Conservation (phyloP, 1,284 basidiomycete species). For the Coniferiporia sulphurascens region DNA sequence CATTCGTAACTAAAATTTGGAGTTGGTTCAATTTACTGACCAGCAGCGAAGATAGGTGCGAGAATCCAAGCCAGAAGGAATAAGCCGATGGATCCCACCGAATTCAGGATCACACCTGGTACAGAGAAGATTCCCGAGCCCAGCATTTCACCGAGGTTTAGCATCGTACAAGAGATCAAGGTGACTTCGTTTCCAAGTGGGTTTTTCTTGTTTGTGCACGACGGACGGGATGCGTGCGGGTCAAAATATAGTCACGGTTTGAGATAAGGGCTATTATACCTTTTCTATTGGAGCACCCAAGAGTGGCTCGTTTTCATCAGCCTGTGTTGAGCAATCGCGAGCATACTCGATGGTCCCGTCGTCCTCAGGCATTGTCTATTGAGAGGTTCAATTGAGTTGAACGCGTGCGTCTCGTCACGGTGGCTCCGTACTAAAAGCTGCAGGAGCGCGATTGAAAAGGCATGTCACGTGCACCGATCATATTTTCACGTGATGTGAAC, state of each 20-base stretch:
- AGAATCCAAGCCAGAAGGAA: constrained; percentile 42
- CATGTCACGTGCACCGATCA: no score
- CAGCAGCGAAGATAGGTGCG: constrained; percentile 33
- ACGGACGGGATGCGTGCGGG: neutral
- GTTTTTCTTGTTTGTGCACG: constrained; percentile 27
- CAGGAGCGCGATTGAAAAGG: no score
- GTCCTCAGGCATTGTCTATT: neutral
- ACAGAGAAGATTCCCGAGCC: constrained; percentile 40
- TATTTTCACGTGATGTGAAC: no score
- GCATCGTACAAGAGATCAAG: constrained; percentile 35
- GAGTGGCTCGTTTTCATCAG: constrained; percentile 4
- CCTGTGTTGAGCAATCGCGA: neutral
- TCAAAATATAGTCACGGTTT: neutral
- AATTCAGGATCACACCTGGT: constrained; percentile 36
- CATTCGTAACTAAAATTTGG: neutral
- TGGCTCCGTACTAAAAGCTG: no score
- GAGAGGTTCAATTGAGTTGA: no score
- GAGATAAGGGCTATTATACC: neutral
- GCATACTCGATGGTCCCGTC: neutral
- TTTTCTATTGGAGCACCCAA: constrained; percentile 17
- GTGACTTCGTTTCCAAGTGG: constrained; percentile 40
- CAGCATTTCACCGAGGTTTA: constrained; percentile 36
- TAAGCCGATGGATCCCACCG: constrained; percentile 39
- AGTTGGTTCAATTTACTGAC: constrained; percentile 19
- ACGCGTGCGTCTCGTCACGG: no score